Evolutionary conservation across 2,329 filamentous ascomycete species (phyloP), one percentile per base, ranked within the genome.

Genomic region (Venturia carpophila): DNA sequence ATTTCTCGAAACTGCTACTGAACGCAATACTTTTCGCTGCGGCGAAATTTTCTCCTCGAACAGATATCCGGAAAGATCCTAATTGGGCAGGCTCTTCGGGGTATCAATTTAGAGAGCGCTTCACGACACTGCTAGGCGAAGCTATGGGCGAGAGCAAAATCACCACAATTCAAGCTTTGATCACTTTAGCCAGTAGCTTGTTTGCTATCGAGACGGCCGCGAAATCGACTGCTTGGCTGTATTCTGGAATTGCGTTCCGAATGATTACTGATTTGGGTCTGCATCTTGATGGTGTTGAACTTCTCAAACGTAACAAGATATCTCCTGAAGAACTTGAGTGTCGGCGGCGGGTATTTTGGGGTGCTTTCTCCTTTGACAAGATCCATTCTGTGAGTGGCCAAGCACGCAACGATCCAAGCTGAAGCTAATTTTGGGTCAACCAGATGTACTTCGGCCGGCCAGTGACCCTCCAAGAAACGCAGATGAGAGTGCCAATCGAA

Each of bases 1-100:
- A 83, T 69, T 85, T 82, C 67, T 83, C 82, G 0, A 79, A 82
- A 47, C 73, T 82, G 1, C 73, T 84, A 2, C 74, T 84, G 2
- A 83, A 84, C 67, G 81, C 82, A 0, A 79, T 85, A 0, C 75
- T 81, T 47, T 81, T 77, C 62, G 71, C 72, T 5, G 72, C 74
- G 0, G 71, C 75, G 3, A 80, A 81, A 64, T 80, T 79, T 66
- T 78, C 76, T 52, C 73, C 75, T 0, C 71, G 78, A 0, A 69
- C 73, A 0, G 76, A 80, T 43, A 73, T 82, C 0, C 76, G 79
- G 0, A 73, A 73, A n/a, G 76, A 80, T 45, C 73, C 75, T 0
- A 69, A 74, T 2, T 79, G 82, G 67, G 75, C 71, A 0, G 71
- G 75, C 1, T 80, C 78, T 0, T 77, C 79, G 0, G 79, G 80